Base-by-base conservation (phyloP, 805 yeast genomes). In the Saccharomycopsis olivae region DNA sequence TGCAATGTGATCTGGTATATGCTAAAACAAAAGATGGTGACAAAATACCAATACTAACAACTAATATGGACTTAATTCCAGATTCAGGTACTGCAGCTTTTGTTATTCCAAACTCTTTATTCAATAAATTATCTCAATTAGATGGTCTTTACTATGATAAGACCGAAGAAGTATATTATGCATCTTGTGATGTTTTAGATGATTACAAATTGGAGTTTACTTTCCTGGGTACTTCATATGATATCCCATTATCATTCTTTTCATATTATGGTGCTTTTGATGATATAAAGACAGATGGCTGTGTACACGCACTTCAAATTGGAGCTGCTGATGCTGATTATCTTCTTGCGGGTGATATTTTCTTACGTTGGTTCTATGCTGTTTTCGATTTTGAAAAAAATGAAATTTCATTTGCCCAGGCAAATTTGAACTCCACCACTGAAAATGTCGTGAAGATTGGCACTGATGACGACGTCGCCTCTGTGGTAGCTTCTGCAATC, bases 71-170 rank as follows among this genome's bases (percentile, higher is more conserved):
- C 27, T 25, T 15, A 10, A 14, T n/a, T 28, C 15, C 31, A 8
- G 82, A 76, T 51, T 65, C 77, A 0, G 78, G 81, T n/a, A 63
- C 78, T 3, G 62, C 78, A 5, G 53, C 65, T 17, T 54, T 71
- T 4, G 68, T 68, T 49, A 54, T 75, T 23, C 80, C 81, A 3
- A 28, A 44, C 2, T 43, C 37, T 8, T 18, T 41, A 8, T 38
- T 33, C 29, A 29, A 35, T 14, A 18, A 33, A 9, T 21, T 41
- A 11, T 14, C 35, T 8, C 18, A 38, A 11, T 3, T 18, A 58
- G 39, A 33, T 18, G 23, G 34, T n/a, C 19, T 23, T 9, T 35
- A 15, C 9, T 21, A 29, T 16, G n/a, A n/a, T n/a, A n/a, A n/a
- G n/a, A n/a, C n/a, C n/a, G 20, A 19, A 13, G 38, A 36, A 15